phyloP scores from a whole-genome alignment of 805 yeast species.

The Peterozyma toletana region DNA sequence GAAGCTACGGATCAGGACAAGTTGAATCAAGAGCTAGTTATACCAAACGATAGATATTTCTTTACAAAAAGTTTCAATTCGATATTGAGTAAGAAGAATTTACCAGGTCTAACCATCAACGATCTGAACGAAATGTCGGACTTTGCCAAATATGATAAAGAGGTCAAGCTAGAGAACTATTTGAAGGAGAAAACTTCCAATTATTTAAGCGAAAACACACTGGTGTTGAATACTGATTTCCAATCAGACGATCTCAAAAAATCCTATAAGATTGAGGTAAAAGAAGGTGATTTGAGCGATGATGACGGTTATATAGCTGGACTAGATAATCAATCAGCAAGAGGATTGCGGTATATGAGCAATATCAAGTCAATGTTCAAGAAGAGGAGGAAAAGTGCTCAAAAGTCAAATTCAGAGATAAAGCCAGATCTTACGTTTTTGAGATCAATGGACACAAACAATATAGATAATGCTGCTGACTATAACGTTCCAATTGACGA shows the following conservation, averaged over 20 bases:
- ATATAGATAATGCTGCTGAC: constrained; percentile 5
- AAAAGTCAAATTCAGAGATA: neutral
- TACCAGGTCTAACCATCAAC: neutral
- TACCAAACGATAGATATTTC: neutral
- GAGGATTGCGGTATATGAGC: neutral
- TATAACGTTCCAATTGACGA: constrained; percentile 7
- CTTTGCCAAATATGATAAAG: neutral
- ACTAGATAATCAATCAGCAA: neutral
- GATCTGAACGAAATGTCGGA: neutral
- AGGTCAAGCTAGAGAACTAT: neutral
- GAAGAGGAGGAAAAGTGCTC: neutral
- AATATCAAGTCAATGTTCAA: neutral
- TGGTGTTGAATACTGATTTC: neutral
- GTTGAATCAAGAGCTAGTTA: constrained; percentile 3
- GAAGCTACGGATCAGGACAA: constrained; percentile 2
- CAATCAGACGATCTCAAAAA: neutral
- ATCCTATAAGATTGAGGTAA: constrained; percentile 1
- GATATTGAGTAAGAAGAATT: neutral
- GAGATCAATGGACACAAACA: constrained; percentile 6
- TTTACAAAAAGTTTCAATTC: neutral
- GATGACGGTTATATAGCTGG: constrained; percentile 5
- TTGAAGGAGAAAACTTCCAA: neutral
- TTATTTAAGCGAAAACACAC: neutral
- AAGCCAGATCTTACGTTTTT: constrained; percentile 1
- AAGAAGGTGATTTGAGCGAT: constrained; percentile 1